Evolutionary conservation across 352 stramenopile species (phyloP).

Genomic region (Globisporangium perplexum): DNA sequence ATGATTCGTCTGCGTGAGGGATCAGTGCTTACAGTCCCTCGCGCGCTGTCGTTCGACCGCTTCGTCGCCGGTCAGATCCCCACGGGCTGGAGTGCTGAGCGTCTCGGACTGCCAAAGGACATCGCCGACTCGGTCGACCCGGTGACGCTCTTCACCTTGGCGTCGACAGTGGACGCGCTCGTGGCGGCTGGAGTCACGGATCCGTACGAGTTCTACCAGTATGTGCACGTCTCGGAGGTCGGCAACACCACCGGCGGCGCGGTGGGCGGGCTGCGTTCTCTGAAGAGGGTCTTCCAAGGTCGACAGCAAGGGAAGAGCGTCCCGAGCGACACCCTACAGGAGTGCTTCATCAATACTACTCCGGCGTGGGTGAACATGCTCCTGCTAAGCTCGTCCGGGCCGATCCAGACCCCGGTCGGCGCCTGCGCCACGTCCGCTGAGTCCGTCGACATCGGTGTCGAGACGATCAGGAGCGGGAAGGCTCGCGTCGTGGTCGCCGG

Average conservation of each 20-base stretch:
- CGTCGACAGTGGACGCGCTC: slow-evolving; percentile 80
- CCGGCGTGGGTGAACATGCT: slow-evolving; percentile 90
- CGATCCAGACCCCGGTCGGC: slow-evolving; percentile 86
- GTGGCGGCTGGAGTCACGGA: slow-evolving; percentile 75
- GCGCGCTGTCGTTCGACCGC: slow-evolving; percentile 73
- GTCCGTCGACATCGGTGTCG: slow-evolving; percentile 83
- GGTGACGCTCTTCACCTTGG: slow-evolving; percentile 69
- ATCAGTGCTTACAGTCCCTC: slow-evolving; percentile 75
- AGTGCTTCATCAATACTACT: slow-evolving; percentile 88
- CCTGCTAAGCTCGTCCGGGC: slow-evolving; percentile 77
- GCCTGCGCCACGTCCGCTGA: slow-evolving; percentile 83
- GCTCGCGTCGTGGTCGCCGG: slow-evolving; percentile 81
- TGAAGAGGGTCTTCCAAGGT: slow-evolving; percentile 72
- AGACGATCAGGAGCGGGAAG: slow-evolving; percentile 87
- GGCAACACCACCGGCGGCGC: slow-evolving; percentile 82
- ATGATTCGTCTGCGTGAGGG: slow-evolving; percentile 84
- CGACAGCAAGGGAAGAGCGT: slow-evolving; percentile 65
- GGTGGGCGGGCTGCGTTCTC: slow-evolving; percentile 75
- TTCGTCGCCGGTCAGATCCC: slow-evolving; percentile 87
- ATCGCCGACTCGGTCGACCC: slow-evolving; percentile 75
- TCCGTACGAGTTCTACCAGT: slow-evolving; percentile 90
- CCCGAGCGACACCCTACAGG: slow-evolving; percentile 76
- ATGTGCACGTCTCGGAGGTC: slow-evolving; percentile 86
- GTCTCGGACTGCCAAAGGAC: slow-evolving; percentile 76
- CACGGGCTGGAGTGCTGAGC: slow-evolving; percentile 82